Percentiles rank a stretch among this genome's conserved stretches.
Conservation (phyloP, 139 green algal genomes). For the Yamagishiella unicocca region DNA sequence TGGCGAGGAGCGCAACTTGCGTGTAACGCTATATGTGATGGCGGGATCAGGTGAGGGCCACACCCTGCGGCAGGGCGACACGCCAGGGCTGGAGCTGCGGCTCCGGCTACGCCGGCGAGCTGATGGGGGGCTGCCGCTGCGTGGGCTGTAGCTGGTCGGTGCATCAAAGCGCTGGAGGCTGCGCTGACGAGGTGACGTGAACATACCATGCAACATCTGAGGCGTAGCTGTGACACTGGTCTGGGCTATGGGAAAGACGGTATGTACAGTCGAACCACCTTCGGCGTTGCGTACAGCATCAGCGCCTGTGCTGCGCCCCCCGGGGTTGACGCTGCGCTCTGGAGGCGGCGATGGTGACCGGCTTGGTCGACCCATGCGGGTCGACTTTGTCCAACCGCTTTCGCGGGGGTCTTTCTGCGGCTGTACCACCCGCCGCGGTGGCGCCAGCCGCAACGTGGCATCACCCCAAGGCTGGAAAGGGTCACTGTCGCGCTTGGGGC, state of each 20-base stretch:
- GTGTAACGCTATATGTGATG: neutral
- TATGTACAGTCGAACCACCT: too few relatives aligned
- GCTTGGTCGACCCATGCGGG: neutral
- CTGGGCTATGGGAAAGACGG: too few relatives aligned
- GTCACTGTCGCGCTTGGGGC: neutral
- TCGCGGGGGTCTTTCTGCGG: too few relatives aligned
- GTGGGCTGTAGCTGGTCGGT: neutral
- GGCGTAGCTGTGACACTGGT: too few relatives aligned
- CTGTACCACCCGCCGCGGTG: neutral
- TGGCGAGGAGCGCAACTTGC: slow-evolving; percentile 7
- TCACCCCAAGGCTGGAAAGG: neutral
- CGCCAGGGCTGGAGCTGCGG: neutral
- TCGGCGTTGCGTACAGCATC: too few relatives aligned
- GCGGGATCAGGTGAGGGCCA: neutral
- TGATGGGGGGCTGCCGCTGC: slow-evolving; percentile 7
- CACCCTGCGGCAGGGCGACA: neutral
- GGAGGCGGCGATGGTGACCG: neutral
- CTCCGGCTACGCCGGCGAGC: neutral
- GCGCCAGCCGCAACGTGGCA: slow-evolving; percentile 5
- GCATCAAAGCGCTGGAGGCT: neutral
- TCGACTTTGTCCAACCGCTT: neutral
- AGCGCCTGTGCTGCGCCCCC: too few relatives aligned
- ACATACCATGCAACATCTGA: neutral
- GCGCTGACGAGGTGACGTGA: neutral
- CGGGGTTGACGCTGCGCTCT: neutral